phyloP scores from a whole-genome alignment of 345 rosid genomes.

The Raphanus raphanistrum region DNA sequence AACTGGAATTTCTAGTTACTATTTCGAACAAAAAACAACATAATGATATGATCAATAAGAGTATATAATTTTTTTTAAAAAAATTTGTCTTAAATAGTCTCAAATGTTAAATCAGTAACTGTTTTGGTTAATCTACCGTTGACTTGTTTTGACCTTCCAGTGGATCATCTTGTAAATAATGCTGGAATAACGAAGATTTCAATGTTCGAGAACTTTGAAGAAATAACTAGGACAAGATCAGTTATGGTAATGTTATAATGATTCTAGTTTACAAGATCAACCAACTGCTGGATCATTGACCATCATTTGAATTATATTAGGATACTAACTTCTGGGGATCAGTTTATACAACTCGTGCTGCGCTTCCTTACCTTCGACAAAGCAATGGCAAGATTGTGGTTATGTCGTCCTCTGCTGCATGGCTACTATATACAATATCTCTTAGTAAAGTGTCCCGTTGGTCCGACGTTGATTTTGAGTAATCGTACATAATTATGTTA shows the following conservation, averaged over 20 bases:
- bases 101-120: background rate
- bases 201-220: constrained; percentile 45
- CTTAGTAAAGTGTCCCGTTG: background rate
- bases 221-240: constrained; percentile 34
- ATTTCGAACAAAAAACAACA: background rate
- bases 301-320: constrained; percentile 29
- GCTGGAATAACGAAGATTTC: constrained; percentile 44
- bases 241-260: constrained; percentile 38
- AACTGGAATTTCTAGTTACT: background rate
- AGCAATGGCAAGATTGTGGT: constrained; percentile 58
- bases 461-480: background rate
- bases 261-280: background rate
- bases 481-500: constrained; percentile 4
- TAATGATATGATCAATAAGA: background rate
- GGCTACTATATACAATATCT: constrained; percentile 25
- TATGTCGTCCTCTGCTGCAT: constrained; percentile 48
- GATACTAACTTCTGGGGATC: constrained; percentile 75
- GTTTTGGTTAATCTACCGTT: background rate
- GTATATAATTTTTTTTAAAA: background rate
- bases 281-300: background rate
- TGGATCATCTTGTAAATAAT: constrained; percentile 57
- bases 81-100: background rate
- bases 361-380: constrained; percentile 56
- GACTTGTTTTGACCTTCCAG: constrained; percentile 31
- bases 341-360: constrained; percentile 51